Conservation (phyloP, 192 early-diverging fungal species). For the Podila epicladia region DNA sequence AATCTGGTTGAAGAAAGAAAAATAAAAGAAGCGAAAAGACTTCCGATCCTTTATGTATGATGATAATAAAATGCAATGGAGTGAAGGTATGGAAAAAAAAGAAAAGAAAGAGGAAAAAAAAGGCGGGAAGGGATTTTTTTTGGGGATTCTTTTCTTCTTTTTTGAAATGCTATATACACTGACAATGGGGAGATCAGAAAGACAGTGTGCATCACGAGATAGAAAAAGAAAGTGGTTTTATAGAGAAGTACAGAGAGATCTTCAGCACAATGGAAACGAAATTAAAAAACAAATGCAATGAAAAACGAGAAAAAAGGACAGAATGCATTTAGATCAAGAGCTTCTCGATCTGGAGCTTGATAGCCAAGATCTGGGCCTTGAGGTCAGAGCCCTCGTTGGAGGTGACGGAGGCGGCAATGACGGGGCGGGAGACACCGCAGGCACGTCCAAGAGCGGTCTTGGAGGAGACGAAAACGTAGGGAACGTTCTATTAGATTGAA, state of each 20-base stretch:
- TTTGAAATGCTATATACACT: neutral
- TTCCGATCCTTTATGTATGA: neutral
- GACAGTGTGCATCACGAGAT: constrained; percentile 29
- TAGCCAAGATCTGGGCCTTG: constrained; percentile 88
- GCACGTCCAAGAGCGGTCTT: constrained; percentile 97
- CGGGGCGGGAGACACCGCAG: constrained; percentile 94
- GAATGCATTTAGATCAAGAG: constrained; percentile 75
- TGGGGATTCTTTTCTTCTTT: constrained; percentile 2
- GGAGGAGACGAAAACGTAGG: constrained; percentile 98
- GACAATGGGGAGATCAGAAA: constrained; percentile 4
- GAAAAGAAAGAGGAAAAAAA: constrained; percentile 1
- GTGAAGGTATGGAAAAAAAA: constrained; percentile 11
- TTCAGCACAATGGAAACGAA: constrained; percentile 17
- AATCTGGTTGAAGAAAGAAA: constrained; percentile 11
- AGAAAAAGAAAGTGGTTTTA: constrained; percentile 6
- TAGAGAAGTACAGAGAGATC: constrained; percentile 8
- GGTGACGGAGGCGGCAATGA: constrained; percentile 94
- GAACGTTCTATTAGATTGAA: constrained; percentile 80
- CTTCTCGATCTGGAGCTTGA: constrained; percentile 96
- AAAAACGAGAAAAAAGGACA: neutral
- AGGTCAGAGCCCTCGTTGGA: constrained; percentile 98
- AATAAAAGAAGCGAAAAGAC: constrained; percentile 2
- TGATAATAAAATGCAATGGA: constrained; percentile 4
- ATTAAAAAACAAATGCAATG: neutral
- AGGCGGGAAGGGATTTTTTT: neutral